Conservation (phyloP, 768 basidiomycete genomes). For the Paxillus involutus region DNA sequence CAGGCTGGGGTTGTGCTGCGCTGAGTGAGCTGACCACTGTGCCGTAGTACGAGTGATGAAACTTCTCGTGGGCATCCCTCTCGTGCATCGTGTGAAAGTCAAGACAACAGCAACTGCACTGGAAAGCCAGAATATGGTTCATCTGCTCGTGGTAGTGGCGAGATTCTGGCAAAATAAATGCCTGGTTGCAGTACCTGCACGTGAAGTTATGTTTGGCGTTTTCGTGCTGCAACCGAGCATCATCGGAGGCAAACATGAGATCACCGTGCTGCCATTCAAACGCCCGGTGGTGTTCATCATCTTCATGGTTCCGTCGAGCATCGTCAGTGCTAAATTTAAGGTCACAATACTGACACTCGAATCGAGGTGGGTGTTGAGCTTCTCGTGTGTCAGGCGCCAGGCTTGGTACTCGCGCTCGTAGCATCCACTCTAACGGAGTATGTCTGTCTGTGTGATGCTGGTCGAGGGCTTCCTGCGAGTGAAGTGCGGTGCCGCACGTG, state of each 20-base stretch:
- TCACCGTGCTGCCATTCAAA: slow-evolving; percentile 18
- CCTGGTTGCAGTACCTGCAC: slow-evolving; percentile 5
- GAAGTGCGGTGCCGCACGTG: slow-evolving; percentile 6
- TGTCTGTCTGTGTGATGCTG: slow-evolving; percentile 16
- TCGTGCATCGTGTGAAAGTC: background rate
- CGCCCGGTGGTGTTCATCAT: background rate
- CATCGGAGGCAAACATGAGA: slow-evolving; percentile 3
- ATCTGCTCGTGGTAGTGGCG: background rate
- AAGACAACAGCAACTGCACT: slow-evolving; percentile 6
- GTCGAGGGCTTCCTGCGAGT: slow-evolving; percentile 10
- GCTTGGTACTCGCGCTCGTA: too few species aligned
- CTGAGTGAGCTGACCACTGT: too few species aligned
- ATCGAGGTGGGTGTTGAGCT: too few species aligned
- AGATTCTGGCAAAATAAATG: slow-evolving; percentile 2
- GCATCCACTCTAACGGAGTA: background rate
- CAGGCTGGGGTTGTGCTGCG: too few species aligned
- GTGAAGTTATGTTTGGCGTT: slow-evolving; percentile 10
- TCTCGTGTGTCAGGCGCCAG: too few species aligned
- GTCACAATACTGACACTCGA: too few species aligned
- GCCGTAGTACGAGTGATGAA: background rate
- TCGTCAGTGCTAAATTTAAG: too few species aligned
- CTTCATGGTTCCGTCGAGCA: too few species aligned
- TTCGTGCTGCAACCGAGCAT: slow-evolving; percentile 10
- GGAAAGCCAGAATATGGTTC: background rate
- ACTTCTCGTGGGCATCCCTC: slow-evolving; percentile 6